Evolutionary conservation across 2,329 filamentous ascomycete species (phyloP).

Genomic region (Coniochaeta sp.): DNA sequence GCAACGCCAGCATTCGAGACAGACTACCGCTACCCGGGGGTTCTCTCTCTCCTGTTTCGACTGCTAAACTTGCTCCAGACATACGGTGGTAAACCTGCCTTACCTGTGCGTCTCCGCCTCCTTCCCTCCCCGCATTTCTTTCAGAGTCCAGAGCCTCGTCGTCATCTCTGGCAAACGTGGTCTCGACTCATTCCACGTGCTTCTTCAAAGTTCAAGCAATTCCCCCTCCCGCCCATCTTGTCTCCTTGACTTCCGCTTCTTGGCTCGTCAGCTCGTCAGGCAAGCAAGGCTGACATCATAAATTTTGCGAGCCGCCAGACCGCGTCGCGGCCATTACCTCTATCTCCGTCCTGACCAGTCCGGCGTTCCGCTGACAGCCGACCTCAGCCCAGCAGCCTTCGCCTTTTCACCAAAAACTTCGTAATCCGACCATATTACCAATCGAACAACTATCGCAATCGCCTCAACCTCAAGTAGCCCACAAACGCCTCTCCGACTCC

Average conservation of each 20-base stretch:
- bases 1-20: not conserved
- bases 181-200: not conserved
- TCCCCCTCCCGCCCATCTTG: not conserved
- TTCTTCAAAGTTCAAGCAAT: not conserved
- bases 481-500: not conserved
- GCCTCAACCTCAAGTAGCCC: slow-evolving; percentile 2
- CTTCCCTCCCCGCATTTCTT: not conserved
- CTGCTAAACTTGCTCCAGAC: not conserved
- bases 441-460: slow-evolving; percentile 2
- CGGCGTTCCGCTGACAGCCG: slow-evolving; percentile 4
- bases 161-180: not conserved
- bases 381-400: not conserved
- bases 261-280: not conserved
- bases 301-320: not conserved
- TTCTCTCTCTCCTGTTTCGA: not conserved
- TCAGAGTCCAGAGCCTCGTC: not conserved
- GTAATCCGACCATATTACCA: slow-evolving; percentile 10
- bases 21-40: not conserved
- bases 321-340: not conserved
- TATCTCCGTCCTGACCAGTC: slow-evolving; percentile 6
- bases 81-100: no score
- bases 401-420: slow-evolving; percentile 7
- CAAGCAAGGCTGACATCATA: slow-evolving; percentile 16
- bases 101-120: slow-evolving; percentile 1
- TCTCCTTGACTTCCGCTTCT: not conserved